Percentiles rank a stretch among this genome's conserved stretches.
Conservation (phyloP, 306 rosid species). For the Crataegus laevigata region DNA sequence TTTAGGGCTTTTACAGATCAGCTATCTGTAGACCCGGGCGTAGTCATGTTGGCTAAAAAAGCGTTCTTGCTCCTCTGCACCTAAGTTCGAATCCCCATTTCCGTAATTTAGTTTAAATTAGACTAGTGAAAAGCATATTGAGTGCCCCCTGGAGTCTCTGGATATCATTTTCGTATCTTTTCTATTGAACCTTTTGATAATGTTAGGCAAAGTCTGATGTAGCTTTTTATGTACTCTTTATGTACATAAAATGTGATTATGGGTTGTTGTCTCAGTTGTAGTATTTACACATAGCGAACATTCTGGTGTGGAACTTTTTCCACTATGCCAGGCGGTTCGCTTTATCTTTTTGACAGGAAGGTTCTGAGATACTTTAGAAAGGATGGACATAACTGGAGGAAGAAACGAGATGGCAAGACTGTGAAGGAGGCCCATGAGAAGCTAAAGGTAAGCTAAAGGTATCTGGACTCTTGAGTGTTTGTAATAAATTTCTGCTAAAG, state of each 20-base stretch:
- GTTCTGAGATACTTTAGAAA: conserved; percentile 86
- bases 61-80: too few relatives aligned
- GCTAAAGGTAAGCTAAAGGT: conserved; percentile 52
- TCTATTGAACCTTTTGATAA: background rate
- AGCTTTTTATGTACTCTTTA: background rate
- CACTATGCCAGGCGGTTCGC: conserved; percentile 68
- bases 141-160: background rate
- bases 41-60: too few relatives aligned
- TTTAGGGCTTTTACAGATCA: background rate
- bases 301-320: conserved; percentile 13
- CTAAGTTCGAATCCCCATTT: too few relatives aligned
- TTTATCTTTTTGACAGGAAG: conserved; percentile 81
- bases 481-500: background rate
- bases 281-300: background rate
- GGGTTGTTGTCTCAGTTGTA: background rate
- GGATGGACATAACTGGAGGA: conserved; percentile 94
- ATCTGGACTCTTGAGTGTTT: conserved; percentile 5
- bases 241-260: background rate
- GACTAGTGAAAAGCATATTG: background rate
- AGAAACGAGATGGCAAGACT: conserved; percentile 86
- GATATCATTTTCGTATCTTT: background rate
- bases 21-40: background rate
- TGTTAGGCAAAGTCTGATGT: background rate
- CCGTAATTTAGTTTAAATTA: background rate
- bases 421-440: conserved; percentile 96